Base-by-base conservation (phyloP, 495 filamentous ascomycete species). In the Darksidea phi region DNA sequence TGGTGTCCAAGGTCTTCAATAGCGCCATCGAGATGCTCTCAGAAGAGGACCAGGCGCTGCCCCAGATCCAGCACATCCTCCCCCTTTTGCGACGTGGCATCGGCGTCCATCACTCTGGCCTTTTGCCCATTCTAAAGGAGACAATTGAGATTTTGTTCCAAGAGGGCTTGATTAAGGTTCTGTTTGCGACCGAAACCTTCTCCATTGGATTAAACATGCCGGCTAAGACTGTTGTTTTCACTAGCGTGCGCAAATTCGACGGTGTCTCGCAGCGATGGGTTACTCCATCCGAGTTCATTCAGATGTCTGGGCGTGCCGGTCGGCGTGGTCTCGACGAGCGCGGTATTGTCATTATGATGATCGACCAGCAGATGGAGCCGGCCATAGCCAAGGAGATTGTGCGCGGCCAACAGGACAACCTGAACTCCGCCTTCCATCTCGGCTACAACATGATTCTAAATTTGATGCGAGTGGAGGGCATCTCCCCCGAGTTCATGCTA, bases 391-490 rank as follows among this genome's bases (percentile, higher is more conserved):
- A 94, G 74, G 86, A 88, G 49, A 96, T 98, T 59, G 94, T 98
- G 25, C 88, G 93, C 51, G 94, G 94, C 70, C 87, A 96, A 70
- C 94, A 98, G 71, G 94, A 98, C 72, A 87, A 90, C 43, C 83
- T 98, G 41, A 97, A 97, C 74, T 97, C 94, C 2, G 94, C 94
- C 13, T 98, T 98, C 77, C 88, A 97, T 71, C 80, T 98, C 11
- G 91, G 94, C n/a, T 97, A 98, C 78, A 98, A 97, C 74, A 98
- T 97, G 94, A 87, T 98, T 69, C 77, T 98, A 59, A 98, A 98
- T 66, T 77, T 98, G 51, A 88, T 96, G 78, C 82, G 94, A 75
- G 91, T 97, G 36, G 94, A 97, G 71, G 92, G 90, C 12, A 94
- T 98, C 50, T 96, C 90, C 8, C 95, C 94, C 10, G 91, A 97